Conservation (phyloP, 192 early-diverging fungal species). For the Phycomyces nitens region DNA sequence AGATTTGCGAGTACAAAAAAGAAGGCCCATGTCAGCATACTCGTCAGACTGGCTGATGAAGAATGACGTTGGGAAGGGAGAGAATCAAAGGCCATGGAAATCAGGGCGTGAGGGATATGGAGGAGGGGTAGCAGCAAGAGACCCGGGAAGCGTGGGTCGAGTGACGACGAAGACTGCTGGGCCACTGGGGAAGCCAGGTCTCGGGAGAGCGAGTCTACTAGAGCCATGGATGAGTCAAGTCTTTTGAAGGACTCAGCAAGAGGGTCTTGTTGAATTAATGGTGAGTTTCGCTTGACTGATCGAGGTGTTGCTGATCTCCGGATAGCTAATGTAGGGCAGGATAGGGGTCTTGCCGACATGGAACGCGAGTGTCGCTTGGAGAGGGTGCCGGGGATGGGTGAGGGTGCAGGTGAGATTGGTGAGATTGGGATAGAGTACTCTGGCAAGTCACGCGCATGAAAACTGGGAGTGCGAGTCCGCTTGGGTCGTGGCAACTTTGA, state of each 20-base stretch:
- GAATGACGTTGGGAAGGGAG: not conserved
- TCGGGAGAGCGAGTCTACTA: conserved; percentile 22
- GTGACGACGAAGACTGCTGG: not conserved
- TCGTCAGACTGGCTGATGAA: not conserved
- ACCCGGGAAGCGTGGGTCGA: conserved; percentile 2
- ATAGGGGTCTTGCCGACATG: not conserved
- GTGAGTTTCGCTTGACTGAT: not conserved
- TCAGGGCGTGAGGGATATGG: conserved; percentile 14
- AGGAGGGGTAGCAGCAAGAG: conserved; percentile 12
- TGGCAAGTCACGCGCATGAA: conserved; percentile 1
- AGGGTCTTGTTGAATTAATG: not conserved
- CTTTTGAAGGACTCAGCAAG: conserved; percentile 18
- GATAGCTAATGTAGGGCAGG: not conserved
- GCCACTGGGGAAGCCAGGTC: conserved; percentile 16
- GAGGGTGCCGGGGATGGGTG: conserved; percentile 7
- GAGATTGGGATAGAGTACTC: conserved; percentile 1
- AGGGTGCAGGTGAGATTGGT: conserved; percentile 1
- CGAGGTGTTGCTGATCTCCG: conserved; percentile 3
- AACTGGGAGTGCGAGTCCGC: not conserved
- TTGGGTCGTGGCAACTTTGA: conserved; percentile 16
- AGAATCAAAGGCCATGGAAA: conserved; percentile 16
- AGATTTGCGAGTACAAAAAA: conserved; percentile 14
- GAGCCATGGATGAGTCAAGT: conserved; percentile 17
- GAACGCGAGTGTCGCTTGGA: conserved; percentile 1
- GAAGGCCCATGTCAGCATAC: conserved; percentile 8